Base-by-base conservation (phyloP, 768 basidiomycete genomes). In the Dioszegia crocea region DNA sequence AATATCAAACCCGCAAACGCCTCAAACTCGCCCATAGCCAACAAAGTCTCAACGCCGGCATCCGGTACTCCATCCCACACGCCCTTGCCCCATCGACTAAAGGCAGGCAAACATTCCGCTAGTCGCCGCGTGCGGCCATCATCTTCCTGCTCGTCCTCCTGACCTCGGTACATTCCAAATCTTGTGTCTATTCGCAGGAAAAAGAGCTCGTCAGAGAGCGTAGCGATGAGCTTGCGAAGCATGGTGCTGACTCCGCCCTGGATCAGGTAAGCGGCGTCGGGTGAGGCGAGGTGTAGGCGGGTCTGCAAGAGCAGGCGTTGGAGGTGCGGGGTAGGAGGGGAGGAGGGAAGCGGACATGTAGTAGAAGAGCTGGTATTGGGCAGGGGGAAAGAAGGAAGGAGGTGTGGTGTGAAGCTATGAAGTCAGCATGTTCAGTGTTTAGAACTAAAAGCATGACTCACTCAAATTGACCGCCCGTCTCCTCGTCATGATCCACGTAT, bases 51-150 rank as follows among this genome's bases (percentile, higher is more conserved):
- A 2, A 76, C 64, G 6, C 70, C 71, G 40, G 54, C 56, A 53
- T 72, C 75, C 10, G 75, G 75, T 12, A 73, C 40, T 11, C 64
- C 3, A 40, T 70, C 68, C 73, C 73, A 76, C 6, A 75, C 67
- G 16, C 60, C 59, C 43, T 71, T 70, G 67, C 85, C 86, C 89
- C 91, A 91, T 57, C 84, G 79, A 55, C 87, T 85, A 40, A 96
- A 78, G 0, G 84, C 87, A 3, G 91, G 92, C 27, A 97, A 77
- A 65, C 94, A 77, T 4, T 86, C 85, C 14, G 90, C 93, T 14
- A 96, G 76, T 45, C 88, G 80, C 49, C 89, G 83, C 64, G 82
- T 30, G 61, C 60, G 47, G 23, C 53, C 59, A 10, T 24, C 17
- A 40, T 51, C 50, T 3, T 9, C 21, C 17, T 33, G 17, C 14